A percentile compares a stretch with the other conserved stretches of the same genome.
Conservation (phyloP, 108 stramenopile species). For the Poteriospumella lacustris region DNA sequence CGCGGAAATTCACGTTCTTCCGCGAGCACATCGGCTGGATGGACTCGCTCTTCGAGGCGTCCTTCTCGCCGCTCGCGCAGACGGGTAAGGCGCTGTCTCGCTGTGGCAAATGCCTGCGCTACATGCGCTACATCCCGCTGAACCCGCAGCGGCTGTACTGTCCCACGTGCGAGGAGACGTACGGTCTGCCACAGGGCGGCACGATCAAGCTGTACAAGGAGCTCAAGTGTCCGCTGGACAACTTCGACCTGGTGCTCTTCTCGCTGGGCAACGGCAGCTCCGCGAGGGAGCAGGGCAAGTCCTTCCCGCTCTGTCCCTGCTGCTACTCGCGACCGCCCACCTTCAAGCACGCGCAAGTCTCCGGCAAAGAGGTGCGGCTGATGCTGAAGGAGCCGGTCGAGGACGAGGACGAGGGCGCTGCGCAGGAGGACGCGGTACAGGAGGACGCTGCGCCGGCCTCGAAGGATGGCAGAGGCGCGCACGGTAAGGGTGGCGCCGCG, state of each 20-base stretch:
- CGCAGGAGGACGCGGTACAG: not conserved
- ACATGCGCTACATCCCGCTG: conserved; percentile 27
- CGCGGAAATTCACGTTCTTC: conserved; percentile 34
- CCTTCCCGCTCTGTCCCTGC: conserved; percentile 29
- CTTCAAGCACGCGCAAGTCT: not conserved
- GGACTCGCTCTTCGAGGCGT: conserved; percentile 40
- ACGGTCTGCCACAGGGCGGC: conserved; percentile 30
- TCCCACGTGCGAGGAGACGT: conserved; percentile 23
- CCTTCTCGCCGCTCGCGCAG: conserved; percentile 35
- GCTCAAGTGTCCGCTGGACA: conserved; percentile 24
- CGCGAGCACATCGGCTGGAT: conserved; percentile 22
- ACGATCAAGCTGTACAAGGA: conserved; percentile 32
- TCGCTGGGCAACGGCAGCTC: conserved; percentile 23
- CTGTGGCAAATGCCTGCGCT: conserved; percentile 29
- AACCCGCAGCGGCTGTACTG: conserved; percentile 27
- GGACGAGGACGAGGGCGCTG: conserved; percentile 6
- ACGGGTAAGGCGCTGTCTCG: conserved; percentile 29
- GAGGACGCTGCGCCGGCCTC: not conserved
- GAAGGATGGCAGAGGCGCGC: not conserved
- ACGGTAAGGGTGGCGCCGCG: not conserved
- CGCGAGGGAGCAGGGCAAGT: conserved; percentile 34
- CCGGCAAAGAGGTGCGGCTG: no score
- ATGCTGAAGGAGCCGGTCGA: not conserved
- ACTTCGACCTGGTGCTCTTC: conserved; percentile 31
- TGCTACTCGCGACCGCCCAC: conserved; percentile 23